Evolutionary conservation across 306 rosid genomes (phyloP).

Genomic region (Geum urbanum): DNA sequence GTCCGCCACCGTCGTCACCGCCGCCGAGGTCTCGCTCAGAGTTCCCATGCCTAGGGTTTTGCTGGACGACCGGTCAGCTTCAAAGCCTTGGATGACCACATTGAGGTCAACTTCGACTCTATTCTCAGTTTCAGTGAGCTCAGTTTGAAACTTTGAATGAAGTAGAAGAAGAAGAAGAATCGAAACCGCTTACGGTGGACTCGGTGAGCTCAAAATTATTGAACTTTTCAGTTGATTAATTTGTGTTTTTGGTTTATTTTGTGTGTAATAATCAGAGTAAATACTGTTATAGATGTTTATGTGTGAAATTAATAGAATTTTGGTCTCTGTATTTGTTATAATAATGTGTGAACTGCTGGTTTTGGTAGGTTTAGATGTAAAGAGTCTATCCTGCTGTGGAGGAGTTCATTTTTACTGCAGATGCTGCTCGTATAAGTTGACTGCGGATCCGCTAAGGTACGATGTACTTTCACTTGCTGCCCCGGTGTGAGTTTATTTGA

Average conservation of each 20-base stretch:
- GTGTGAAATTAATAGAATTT: neutral
- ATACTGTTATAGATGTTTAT: neutral
- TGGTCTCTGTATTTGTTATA: neutral
- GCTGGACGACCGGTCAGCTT: slow-evolving; percentile 51
- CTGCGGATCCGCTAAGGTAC: slow-evolving; percentile 62
- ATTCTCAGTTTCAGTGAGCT: slow-evolving; percentile 28
- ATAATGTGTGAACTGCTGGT: neutral
- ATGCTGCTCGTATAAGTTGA: slow-evolving; percentile 58
- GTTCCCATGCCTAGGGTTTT: slow-evolving; percentile 72
- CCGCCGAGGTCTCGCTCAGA: slow-evolving; percentile 36
- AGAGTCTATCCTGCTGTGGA: slow-evolving; percentile 41
- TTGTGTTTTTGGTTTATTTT: neutral
- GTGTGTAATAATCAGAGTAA: neutral
- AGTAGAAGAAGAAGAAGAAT: slow-evolving; percentile 17
- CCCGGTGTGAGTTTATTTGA: neutral
- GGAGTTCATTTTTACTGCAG: slow-evolving; percentile 68
- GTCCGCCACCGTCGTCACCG: slow-evolving; percentile 13
- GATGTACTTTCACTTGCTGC: neutral
- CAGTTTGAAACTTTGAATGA: too few species aligned
- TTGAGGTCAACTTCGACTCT: slow-evolving; percentile 53
- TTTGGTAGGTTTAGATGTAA: slow-evolving; percentile 45
- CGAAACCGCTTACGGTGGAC: slow-evolving; percentile 42
- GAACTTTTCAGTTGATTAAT: neutral
- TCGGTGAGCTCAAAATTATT: slow-evolving; percentile 42
- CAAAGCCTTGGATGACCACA: slow-evolving; percentile 56